Evolutionary conservation across 2,329 filamentous ascomycete genomes (phyloP).

Genomic region (Pseudodiploospora longispora): DNA sequence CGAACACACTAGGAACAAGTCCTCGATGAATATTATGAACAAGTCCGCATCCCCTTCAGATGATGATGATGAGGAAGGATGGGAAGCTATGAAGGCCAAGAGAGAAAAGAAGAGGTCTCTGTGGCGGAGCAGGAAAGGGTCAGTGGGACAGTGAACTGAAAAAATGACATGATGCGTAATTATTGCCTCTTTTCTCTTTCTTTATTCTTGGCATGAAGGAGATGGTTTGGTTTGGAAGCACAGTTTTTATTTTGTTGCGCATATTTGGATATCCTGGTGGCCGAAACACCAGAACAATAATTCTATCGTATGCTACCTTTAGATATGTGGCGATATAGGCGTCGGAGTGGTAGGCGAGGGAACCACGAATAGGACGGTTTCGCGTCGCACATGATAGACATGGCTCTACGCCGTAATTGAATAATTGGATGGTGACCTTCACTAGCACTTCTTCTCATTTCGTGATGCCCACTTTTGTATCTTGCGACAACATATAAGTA

Average conservation of each 20-base stretch:
- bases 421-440: constrained; percentile 11
- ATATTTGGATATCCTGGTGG: constrained; percentile 10
- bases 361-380: constrained; percentile 8
- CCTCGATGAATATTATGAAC: constrained; percentile 29
- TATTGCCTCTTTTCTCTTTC: constrained; percentile 8
- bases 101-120: constrained; percentile 58
- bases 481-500: too few species aligned
- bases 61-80: constrained; percentile 60
- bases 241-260: constrained; percentile 10
- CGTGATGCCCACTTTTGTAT: too few species aligned
- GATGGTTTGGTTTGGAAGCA: constrained; percentile 5
- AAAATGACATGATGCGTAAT: constrained; percentile 2
- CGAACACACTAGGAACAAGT: constrained; percentile 11
- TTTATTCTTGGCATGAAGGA: constrained; percentile 13
- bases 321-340: constrained; percentile 9
- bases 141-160: constrained; percentile 37
- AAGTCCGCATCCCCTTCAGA: constrained; percentile 34
- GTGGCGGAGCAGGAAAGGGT: constrained; percentile 55
- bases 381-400: constrained; percentile 13
- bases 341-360: constrained; percentile 11
- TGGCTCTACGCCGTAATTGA: constrained; percentile 16
- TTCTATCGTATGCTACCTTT: constrained; percentile 4
- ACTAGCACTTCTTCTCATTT: too few species aligned
- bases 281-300: constrained; percentile 6
- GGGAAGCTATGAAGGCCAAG: constrained; percentile 64